A percentile compares a stretch with the other conserved stretches of the same genome.
Evolutionary conservation across 257 asterid genomes (phyloP).

Genomic region (Fraxinus americana): DNA sequence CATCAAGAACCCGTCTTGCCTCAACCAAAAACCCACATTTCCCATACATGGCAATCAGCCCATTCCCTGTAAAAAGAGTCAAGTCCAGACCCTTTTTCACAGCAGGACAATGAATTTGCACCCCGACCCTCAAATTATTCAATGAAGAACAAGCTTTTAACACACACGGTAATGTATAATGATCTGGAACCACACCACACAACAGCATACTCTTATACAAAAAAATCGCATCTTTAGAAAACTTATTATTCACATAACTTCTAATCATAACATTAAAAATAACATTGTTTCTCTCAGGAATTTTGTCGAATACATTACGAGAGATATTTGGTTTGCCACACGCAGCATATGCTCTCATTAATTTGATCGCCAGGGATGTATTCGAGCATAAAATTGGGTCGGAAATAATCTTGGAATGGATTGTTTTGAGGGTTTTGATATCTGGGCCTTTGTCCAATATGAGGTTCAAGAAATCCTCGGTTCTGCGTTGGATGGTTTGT

Average conservation of each 20-base stretch:
- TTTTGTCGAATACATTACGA: constrained; percentile 73
- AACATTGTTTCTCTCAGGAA: constrained; percentile 56
- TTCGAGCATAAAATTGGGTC: constrained; percentile 51
- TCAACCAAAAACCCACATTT: constrained; percentile 68
- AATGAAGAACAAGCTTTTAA: constrained; percentile 78
- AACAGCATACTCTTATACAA: constrained; percentile 54
- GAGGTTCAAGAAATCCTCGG: constrained; percentile 30
- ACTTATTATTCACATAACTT: constrained; percentile 72
- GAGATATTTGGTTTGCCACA: constrained; percentile 47
- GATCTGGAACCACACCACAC: constrained; percentile 56
- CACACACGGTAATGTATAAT: constrained; percentile 78
- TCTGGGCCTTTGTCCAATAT: constrained; percentile 57
- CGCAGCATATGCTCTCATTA: constrained; percentile 78
- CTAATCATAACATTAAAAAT: constrained; percentile 77
- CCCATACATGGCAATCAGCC: constrained; percentile 83
- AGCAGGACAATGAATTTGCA: constrained; percentile 68
- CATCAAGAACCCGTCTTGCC: constrained; percentile 63
- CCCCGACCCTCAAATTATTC: constrained; percentile 46
- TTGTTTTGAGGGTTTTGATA: constrained; percentile 42
- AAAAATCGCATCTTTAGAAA: constrained; percentile 52
- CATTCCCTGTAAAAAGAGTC: constrained; percentile 71
- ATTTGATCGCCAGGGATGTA: constrained; percentile 57
- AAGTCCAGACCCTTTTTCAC: constrained; percentile 61
- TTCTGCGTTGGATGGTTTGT: neutral
- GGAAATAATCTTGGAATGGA: constrained; percentile 57